Evolutionary conservation across 2,329 filamentous ascomycete genomes (phyloP).

Genomic region (Metarhizium sp.): DNA sequence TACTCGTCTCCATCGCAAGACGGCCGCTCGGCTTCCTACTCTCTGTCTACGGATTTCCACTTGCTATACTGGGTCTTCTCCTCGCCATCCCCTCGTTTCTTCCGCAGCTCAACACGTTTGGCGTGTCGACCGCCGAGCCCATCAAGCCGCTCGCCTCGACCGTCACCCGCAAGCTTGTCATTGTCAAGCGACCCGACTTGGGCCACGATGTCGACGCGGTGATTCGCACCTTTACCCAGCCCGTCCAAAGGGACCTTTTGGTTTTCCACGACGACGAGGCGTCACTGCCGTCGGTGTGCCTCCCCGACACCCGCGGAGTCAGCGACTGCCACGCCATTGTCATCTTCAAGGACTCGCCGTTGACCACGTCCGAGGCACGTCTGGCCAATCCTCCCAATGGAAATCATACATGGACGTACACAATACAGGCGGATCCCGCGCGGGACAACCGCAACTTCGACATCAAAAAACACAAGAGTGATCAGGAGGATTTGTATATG

Average conservation of each 20-base stretch:
- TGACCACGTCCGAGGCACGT: slow-evolving; percentile 7
- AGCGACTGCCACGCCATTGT: slow-evolving; percentile 20
- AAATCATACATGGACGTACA: slow-evolving; percentile 19
- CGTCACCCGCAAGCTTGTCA: slow-evolving; percentile 15
- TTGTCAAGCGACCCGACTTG: slow-evolving; percentile 13
- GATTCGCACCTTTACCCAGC: slow-evolving; percentile 14
- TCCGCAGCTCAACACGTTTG: slow-evolving; percentile 6
- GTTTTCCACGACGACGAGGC: slow-evolving; percentile 10
- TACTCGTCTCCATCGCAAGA: background rate
- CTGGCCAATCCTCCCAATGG: background rate
- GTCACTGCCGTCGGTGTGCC: slow-evolving; percentile 11
- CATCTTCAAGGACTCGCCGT: slow-evolving; percentile 19
- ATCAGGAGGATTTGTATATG: slow-evolving; percentile 14
- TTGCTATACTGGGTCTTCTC: slow-evolving; percentile 20
- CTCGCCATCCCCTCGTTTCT: slow-evolving; percentile 18
- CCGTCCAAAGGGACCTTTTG: slow-evolving; percentile 10
- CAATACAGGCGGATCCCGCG: slow-evolving; percentile 15
- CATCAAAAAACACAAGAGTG: slow-evolving; percentile 28
- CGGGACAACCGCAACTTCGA: slow-evolving; percentile 33
- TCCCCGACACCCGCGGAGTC: slow-evolving; percentile 16
- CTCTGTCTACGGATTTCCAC: slow-evolving; percentile 16
- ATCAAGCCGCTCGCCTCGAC: slow-evolving; percentile 12
- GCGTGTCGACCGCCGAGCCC: slow-evolving; percentile 10
- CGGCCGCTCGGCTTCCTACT: slow-evolving; percentile 12
- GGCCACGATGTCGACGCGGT: slow-evolving; percentile 15